Base-by-base conservation (phyloP, 1,284 basidiomycete species). In the Mycosarcoma maydis region DNA sequence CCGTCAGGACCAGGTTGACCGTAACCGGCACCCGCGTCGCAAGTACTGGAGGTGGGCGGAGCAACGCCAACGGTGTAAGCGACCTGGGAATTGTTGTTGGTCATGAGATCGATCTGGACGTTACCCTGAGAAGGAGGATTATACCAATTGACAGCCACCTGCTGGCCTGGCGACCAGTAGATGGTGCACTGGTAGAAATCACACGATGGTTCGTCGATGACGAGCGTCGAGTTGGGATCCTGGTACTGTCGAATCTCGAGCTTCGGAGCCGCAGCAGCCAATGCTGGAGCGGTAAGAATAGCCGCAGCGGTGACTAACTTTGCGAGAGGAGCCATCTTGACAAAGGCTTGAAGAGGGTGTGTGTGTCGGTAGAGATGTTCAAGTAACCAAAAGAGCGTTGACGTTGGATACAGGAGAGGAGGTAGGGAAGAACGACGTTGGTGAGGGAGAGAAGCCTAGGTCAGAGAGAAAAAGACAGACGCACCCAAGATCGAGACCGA, bases 71-170 rank as follows among this genome's bases (percentile, higher is more conserved):
- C 33, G 33, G 50, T 49, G 66, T 75, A 72, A 6, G 67, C 74
- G 23, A 76, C 48, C 1, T 57, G 23, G 14, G 59, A 32, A 43
- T 62, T 54, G 60, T 59, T 69, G 57, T 75, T 69, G 49, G 45
- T 41, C 74, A 76, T 75, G 30, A 76, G 61, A 30, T 76, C 73
- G 36, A 76, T 36, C 39, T 66, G 44, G 13, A 76, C 74, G 23
- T 66, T 40, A 7, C 41, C 41, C 20, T 67, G 60, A 8, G 26
- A 30, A 1, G 74, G 73, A 23, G 74, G 69, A 40, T 76, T 73
- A 53, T 56, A 32, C 74, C 74, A 76, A 55, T 76, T 74, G 56
- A 66, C 74, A 5, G 49, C 41, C 8, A 62, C 67, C 45, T 62
- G 57, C 17, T 42, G 37, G 17, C 74, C 74, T 2, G 70, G 61